These are phyloP conservation scores for Corymbia maculata DNA, from an alignment of 345 rosid species.

Conservation along the genomic window DNA sequence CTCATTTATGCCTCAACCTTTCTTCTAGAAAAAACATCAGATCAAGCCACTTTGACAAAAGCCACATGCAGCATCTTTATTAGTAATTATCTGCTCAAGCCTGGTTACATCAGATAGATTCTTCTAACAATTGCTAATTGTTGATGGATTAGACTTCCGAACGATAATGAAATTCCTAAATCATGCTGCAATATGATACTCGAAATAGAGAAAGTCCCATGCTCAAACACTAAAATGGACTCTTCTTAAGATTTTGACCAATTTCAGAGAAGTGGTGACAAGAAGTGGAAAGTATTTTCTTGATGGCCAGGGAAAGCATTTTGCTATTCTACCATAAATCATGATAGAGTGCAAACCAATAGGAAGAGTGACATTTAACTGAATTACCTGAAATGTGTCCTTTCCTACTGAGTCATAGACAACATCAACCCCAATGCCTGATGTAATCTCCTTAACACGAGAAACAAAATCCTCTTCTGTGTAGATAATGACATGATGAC, in stretches of 20 bases:
- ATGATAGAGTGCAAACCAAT: neutral
- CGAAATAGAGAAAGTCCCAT: neutral
- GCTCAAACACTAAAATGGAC: neutral
- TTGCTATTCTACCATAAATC: neutral
- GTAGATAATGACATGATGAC: constrained; percentile 71
- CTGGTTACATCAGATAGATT: neutral
- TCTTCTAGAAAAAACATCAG: neutral
- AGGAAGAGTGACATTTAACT: neutral
- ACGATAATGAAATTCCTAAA: neutral
- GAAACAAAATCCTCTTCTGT: constrained; percentile 77
- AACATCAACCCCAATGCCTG: constrained; percentile 76
- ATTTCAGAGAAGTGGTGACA: neutral
- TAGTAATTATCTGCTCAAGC: neutral
- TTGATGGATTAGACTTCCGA: neutral
- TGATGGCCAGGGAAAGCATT: neutral
- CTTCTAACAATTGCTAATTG: neutral
- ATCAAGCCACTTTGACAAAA: neutral
- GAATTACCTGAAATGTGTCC: constrained; percentile 70
- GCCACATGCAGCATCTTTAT: neutral
- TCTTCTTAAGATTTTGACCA: neutral
- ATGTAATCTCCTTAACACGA: constrained; percentile 68
- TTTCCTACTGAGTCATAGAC: constrained; percentile 93
- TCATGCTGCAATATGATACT: neutral
- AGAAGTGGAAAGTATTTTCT: neutral
- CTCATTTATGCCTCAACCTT: neutral